Percentiles rank a stretch among this genome's conserved stretches.
Evolutionary conservation across 192 early-diverging fungal genomes (phyloP).

Genomic region (Chytriomyces confervae): DNA sequence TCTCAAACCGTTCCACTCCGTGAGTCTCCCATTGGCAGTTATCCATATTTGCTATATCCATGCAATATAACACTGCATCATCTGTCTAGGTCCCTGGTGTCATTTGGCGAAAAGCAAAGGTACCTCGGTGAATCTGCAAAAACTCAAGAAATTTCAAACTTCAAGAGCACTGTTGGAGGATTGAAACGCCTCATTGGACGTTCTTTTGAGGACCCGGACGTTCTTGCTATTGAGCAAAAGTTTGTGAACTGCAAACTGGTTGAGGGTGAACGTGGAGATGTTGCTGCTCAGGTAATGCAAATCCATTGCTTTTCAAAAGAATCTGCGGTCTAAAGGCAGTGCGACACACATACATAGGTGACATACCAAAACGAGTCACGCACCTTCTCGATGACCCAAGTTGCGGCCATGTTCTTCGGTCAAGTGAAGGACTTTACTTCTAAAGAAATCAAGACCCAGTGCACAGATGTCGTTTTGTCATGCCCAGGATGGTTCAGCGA

Average conservation of each 20-base stretch:
- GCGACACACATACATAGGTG: conserved; percentile 54
- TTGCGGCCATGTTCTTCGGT: conserved; percentile 91
- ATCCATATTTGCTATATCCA: background rate
- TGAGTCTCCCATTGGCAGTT: conserved; percentile 55
- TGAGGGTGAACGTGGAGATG: conserved; percentile 73
- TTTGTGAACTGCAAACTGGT: conserved; percentile 84
- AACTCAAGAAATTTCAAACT: conserved; percentile 92
- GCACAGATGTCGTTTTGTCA: conserved; percentile 93
- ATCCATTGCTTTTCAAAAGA: conserved; percentile 5
- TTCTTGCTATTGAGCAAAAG: conserved; percentile 79
- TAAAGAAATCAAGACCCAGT: conserved; percentile 77
- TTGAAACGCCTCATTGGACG: conserved; percentile 94
- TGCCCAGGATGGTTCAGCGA: conserved; percentile 96
- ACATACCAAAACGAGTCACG: conserved; percentile 79
- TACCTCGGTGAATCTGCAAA: conserved; percentile 95
- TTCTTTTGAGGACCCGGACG: conserved; percentile 82
- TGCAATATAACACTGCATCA: background rate
- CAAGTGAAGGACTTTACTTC: conserved; percentile 91
- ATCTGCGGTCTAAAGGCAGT: background rate
- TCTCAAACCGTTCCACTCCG: conserved; percentile 96
- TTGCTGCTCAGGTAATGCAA: conserved; percentile 69
- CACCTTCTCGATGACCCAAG: conserved; percentile 85
- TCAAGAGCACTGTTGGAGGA: conserved; percentile 90
- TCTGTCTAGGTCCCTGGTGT: conserved; percentile 76
- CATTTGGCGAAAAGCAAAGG: conserved; percentile 94